Base-by-base conservation (phyloP, 129 eudicot species). In the Flaveria bidentis region DNA sequence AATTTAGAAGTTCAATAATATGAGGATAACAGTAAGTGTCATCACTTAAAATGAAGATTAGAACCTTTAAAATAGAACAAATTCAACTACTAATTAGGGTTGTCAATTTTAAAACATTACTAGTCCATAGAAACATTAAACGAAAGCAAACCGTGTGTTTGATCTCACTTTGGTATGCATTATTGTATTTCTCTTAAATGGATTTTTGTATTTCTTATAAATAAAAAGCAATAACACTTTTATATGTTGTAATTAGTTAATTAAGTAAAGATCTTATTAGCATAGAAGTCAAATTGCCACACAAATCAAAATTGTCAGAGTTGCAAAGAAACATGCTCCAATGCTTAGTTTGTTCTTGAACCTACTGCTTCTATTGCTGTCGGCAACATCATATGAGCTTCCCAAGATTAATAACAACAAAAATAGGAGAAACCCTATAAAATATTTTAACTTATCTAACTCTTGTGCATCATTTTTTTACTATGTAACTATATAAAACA, bases 231-330 rank as follows among this genome's bases (percentile, higher is more conserved):
- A 36, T 36, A 36, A 36, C 41, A 36, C 47, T 44, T 9, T 9
- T 44, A 44, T 44, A 44, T 44, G 47, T 9, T 5, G 12, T 36
- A 36, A 36, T 36, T 36, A 36, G 6, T 36, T 36, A 42, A 44
- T n/a, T 5, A 33, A 45, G 46, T 13, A 42, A 64, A 72, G 73
- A 41, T 52, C 14, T 45, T 52, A 65, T 3, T 69, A 80, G 25
- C 67, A 23, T 26, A 26, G 68, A 65, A 79, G 83, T 80, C 79
- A 80, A 80, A 80, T 42, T 80, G 49, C 47, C 83, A 80, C 74
- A 80, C 26, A 67, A 52, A 80, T 73, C 83, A 80, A 80, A 65
- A 80, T 25, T 80, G 83, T 73, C 83, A 79, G 82, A 79, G 72
- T 71, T 20, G 77, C 70, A 65, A 80, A 46, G 58, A 80, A 73